A percentile compares a stretch with the other conserved stretches of the same genome.
These are phyloP conservation scores for Candida tropicalis DNA, from an alignment of 1,139 yeast species.

Conservation along the genomic window DNA sequence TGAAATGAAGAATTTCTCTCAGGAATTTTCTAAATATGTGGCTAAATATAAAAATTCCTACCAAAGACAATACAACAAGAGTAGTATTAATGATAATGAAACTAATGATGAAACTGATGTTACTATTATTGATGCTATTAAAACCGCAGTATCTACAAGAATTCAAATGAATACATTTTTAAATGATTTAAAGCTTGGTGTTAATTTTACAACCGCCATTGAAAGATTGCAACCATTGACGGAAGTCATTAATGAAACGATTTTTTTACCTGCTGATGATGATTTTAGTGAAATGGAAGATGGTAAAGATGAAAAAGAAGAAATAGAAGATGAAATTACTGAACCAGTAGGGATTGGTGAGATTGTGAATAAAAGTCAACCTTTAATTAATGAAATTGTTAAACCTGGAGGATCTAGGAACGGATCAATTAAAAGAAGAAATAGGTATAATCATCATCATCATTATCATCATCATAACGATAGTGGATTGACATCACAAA, in stretches of 20 bases:
- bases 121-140: constrained; percentile 33
- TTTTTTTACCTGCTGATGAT: constrained; percentile 54
- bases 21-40: constrained; percentile 34
- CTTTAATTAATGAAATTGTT: constrained; percentile 53
- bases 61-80: constrained; percentile 1
- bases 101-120: constrained; percentile 30
- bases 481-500: constrained; percentile 20
- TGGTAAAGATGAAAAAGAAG: constrained; percentile 25
- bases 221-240: constrained; percentile 61
- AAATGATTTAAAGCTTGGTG: constrained; percentile 53
- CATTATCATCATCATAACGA: constrained; percentile 21
- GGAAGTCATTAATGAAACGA: constrained; percentile 50
- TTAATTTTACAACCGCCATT: constrained; percentile 53
- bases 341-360: constrained; percentile 61
- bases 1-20: constrained; percentile 31
- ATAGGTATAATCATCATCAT: constrained; percentile 8
- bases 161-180: constrained; percentile 53
- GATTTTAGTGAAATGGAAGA: constrained; percentile 29
- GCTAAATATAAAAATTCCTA: constrained; percentile 25
- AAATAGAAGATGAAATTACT: constrained; percentile 27
- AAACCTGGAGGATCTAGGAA: constrained; percentile 48
- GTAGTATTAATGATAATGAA: constrained; percentile 21
- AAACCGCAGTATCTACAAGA: constrained; percentile 43
- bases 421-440: constrained; percentile 11
- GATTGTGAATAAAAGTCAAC: constrained; percentile 49